Evolutionary conservation across 345 rosid genomes (phyloP), one percentile per base, ranked within the genome.

Genomic region (Lumnitzera racemosa): DNA sequence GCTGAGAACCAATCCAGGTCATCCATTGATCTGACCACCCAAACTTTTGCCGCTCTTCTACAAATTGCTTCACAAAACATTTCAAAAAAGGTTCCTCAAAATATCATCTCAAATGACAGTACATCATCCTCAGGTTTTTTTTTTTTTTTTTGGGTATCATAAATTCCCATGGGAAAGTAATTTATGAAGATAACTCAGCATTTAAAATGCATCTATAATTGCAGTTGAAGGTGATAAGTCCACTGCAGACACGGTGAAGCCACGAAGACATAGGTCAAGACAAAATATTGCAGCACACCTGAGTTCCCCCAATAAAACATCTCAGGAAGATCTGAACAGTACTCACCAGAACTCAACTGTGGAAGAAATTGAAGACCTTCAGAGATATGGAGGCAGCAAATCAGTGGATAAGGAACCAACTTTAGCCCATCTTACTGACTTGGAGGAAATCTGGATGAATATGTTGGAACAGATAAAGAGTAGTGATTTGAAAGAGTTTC

Each of bases 391-490:
- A 36, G 43, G 24, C 46, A 58, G 70, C 16, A 57, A 61, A 56
- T 61, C 55, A 49, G 46, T 49, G 46, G 62, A 52, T 31, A 68
- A 47, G 47, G 68, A 62, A 48, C 43, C 57, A 11, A 56, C 61
- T 51, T 57, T 57, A 27, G 46, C 31, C 5, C 46, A 57, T 49
- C 56, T 63, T 29, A 58, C 64, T 56, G 64, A 71, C 58, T 53
- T 70, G 25, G 64, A 72, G 36, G 64, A 72, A 29, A 65, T 69
- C 46, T 72, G 72, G 77, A n/a, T 55, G 57, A 57, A 59, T 43
- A 60, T 76, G 15, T 56, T 72, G 70, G 74, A 63, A 53, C 63
- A 41, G 46, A 49, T 76, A 58, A 64, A 59, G 24, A 62, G 36
- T 58, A 43, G 50, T 60, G 51, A 59, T 46, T 58, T 66, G 24